Base-by-base conservation (phyloP, 1,139 yeast genomes). In the Debaryomyces robertsiae region DNA sequence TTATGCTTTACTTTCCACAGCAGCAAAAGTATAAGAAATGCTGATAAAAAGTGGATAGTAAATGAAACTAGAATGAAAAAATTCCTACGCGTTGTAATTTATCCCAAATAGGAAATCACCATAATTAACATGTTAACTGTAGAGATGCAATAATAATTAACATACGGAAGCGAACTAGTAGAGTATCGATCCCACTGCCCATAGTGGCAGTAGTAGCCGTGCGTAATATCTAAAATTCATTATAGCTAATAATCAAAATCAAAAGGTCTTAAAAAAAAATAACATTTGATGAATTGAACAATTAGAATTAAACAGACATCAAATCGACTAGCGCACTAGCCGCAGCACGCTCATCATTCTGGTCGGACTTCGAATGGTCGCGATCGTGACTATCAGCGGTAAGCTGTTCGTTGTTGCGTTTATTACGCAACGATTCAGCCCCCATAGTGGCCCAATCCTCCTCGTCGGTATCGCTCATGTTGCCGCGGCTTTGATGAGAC, bases 361-460 rank as follows among this genome's bases (percentile, higher is more conserved):
- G 55, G 18, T 44, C 47, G 22, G 15, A 11, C 10, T 36, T 30
- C 7, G 7, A 5, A 10, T 25, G 25, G 5, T 25, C 6, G 9
- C 36, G 19, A 7, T 31, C 28, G 27, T 38, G 32, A 13, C 23
- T 23, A n/a, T 15, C 16, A 9, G 16, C 9, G 9, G 10, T 13
- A 29, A 22, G 36, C 23, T 45, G 36, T 38, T 42, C 44, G 38
- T 40, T 46, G 9, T 37, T 30, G 11, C 18, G 29, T 10, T 60
- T 62, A 30, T 64, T 70, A 36, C 84, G 63, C 39, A 83, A 61
- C 33, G 75, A 65, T 35, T 75, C 84, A 0, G 96, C 89, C 1
- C 96, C 97, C 40, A 90, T 84, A 0, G 89, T 69, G 47, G 82
- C 87, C 98, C 98, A 90, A 63, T 90, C 97, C 60, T 90, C 98